Base-by-base conservation (phyloP, 176 grass and related monocot species). In the Stipa capillata region DNA sequence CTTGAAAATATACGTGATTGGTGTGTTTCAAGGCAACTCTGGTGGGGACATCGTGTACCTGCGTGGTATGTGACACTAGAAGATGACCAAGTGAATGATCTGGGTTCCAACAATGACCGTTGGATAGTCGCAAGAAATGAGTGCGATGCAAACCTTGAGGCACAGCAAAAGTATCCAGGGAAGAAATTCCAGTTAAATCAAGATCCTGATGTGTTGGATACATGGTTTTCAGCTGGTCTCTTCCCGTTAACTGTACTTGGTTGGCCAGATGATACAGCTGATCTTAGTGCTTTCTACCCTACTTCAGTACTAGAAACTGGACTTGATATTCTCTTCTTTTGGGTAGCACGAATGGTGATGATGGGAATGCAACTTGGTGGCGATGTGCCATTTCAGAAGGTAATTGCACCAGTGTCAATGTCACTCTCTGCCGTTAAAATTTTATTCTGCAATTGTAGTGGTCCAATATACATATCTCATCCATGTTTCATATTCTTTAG, bases 341-440 rank as follows among this genome's bases (percentile, higher is more conserved):
- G 91, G 94, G 94, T 97, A 36, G 94, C 94, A 60, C 82, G 91
- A 37, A 97, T 97, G 94, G 94, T 97, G 44, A 94, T 97, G 94
- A 69, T 97, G 57, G 94, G 89, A 70, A 87, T 96, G 81, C 79
- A 92, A 87, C 87, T 96, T 77, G 87, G 93, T n/a, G 93, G 89
- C 37, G 82, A 96, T 49, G 69, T 96, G n/a, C 93, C 93, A 37
- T 96, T 96, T 62, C 68, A 79, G 74, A 92, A 96, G 93, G 93
- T 96, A 90, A 25, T 62, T 39, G 5, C 4, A 66, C 27, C 56
- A 68, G 8, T 77, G 7, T n/a, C 14, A 2, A n/a, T n/a, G n/a
- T n/a, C 5, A 9, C 34, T 70, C 14, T 36, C 27, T 72, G 21
- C 66, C 29, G 61, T 24, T 56, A 4, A 55, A 45, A 18, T 16